Evolutionary conservation across 768 basidiomycete species (phyloP).

Genomic region (Lactifluus subvellereus): DNA sequence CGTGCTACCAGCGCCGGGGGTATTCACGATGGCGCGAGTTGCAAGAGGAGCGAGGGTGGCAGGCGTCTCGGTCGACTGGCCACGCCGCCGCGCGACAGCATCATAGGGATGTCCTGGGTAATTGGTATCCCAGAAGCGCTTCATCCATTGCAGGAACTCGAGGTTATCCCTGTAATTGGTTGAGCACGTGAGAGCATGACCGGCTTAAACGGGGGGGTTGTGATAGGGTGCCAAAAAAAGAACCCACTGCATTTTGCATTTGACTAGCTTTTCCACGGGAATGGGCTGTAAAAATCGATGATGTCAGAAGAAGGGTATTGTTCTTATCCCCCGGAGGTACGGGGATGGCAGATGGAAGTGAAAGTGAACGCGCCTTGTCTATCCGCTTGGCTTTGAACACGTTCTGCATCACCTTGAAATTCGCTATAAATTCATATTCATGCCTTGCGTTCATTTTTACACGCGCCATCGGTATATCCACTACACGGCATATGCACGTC

Average conservation of each 20-base stretch:
- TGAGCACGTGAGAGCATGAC: neutral
- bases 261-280: conserved; percentile 87
- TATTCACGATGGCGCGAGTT: conserved; percentile 31
- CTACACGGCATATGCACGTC: conserved; percentile 36
- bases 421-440: conserved; percentile 92
- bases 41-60: conserved; percentile 70
- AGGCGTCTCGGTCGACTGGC: conserved; percentile 67
- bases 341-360: neutral
- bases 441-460: conserved; percentile 97
- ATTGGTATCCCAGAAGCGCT: conserved; percentile 92
- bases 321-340: neutral
- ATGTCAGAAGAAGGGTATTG: neutral
- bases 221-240: neutral
- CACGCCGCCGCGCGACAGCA: conserved; percentile 73
- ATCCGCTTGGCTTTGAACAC: conserved; percentile 88
- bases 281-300: conserved; percentile 59
- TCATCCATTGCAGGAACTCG: conserved; percentile 97
- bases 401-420: conserved; percentile 95
- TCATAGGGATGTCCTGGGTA: conserved; percentile 87
- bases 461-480: conserved; percentile 82
- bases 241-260: conserved; percentile 98
- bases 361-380: conserved; percentile 64
- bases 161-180: conserved; percentile 73
- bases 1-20: conserved; percentile 29
- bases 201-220: conserved; percentile 4